Base-by-base conservation (phyloP, 495 filamentous ascomycete species). In the Clohesyomyces aquaticus region DNA sequence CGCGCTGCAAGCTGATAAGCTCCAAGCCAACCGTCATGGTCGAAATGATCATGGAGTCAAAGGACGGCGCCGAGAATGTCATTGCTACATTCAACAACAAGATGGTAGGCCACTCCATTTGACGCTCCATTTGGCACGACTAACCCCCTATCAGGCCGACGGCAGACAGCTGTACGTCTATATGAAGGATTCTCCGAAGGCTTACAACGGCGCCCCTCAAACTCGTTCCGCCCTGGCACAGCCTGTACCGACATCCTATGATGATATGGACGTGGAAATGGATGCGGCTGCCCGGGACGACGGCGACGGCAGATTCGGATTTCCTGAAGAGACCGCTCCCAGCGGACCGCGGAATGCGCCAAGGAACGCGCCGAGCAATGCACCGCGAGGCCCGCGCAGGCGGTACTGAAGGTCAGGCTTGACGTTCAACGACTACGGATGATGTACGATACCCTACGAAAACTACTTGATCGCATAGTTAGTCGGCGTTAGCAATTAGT, bases 51-150 rank as follows among this genome's bases (percentile, higher is more conserved):
- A 96, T 95, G 71, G 83, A 85, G 53, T 88, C 87, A 51, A 91
- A 86, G 70, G 83, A 85, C 49, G 87, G 84, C 18, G 93, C 91
- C 0, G 90, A 96, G 65, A 85, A 80, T 42, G 88, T 90, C 4
- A 87, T 98, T 63, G 82, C 83, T 42, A 90, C 85, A 10, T 96
- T 96, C 73, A 87, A 98, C 75, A 88, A 90, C 66, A 87, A 93
- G 73, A 89, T 83, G 72, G 93, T 95, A 57, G 43, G 43, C 4
- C 21, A 6, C 19, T 4, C 21, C 6, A 6, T 47, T 22, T 47
- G 4, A 4, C n/a, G 43, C 16, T n/a, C 14, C 6, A 47, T 4
- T 9, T 8, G 8, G 4, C 43, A 4, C 8, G 19, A 4, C 21
- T 47, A 38, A 38, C 32, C 14, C 6, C 32, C 21, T 18, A n/a